These are phyloP conservation scores for Aspergillus egyptiacus DNA, from an alignment of 495 filamentous ascomycete genomes.

Conservation along the genomic window DNA sequence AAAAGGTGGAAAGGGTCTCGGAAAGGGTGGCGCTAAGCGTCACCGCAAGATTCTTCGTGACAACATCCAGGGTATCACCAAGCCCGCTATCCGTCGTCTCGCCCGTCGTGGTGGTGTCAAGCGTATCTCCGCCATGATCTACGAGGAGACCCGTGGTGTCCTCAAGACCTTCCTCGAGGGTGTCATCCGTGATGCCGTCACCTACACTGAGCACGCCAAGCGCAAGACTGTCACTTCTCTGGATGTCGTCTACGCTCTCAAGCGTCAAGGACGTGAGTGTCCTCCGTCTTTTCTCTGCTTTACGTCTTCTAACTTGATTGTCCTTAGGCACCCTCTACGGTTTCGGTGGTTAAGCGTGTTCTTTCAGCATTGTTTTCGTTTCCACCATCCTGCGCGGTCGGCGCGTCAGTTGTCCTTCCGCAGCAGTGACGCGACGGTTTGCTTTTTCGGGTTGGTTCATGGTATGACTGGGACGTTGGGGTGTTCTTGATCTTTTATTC, in stretches of 20 bases:
- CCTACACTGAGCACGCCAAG: slow-evolving; percentile 98
- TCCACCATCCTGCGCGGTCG: slow-evolving; percentile 33
- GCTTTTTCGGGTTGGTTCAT: slow-evolving; percentile 43
- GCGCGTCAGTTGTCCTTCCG: slow-evolving; percentile 31
- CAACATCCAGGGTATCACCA: slow-evolving; percentile 98
- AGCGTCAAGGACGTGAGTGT: slow-evolving; percentile 81
- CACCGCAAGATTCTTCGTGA: slow-evolving; percentile 99
- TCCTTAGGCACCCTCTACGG: slow-evolving; percentile 75
- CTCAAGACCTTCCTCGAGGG: slow-evolving; percentile 99
- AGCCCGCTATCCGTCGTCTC: slow-evolving; percentile 99
- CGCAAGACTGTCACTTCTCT: slow-evolving; percentile 97
- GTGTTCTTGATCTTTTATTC: slow-evolving; percentile 46
- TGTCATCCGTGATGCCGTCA: slow-evolving; percentile 99
- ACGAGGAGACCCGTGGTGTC: slow-evolving; percentile 99
- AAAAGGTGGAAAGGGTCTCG: slow-evolving; percentile 98
- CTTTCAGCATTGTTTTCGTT: slow-evolving; percentile 27
- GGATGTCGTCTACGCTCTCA: slow-evolving; percentile 95
- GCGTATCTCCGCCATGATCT: slow-evolving; percentile 98
- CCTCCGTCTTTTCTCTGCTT: slow-evolving; percentile 6
- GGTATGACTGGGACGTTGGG: slow-evolving; percentile 50
- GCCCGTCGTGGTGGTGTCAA: slow-evolving; percentile 99
- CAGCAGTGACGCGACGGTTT: slow-evolving; percentile 32
- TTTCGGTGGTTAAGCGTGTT: slow-evolving; percentile 86
- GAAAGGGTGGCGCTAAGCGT: slow-evolving; percentile 87
- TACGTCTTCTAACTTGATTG: slow-evolving; percentile 23